A percentile compares a stretch with the other conserved stretches of the same genome.
Conservation (phyloP, 2,329 filamentous ascomycete species). For the Plectosphaerella sp. region DNA sequence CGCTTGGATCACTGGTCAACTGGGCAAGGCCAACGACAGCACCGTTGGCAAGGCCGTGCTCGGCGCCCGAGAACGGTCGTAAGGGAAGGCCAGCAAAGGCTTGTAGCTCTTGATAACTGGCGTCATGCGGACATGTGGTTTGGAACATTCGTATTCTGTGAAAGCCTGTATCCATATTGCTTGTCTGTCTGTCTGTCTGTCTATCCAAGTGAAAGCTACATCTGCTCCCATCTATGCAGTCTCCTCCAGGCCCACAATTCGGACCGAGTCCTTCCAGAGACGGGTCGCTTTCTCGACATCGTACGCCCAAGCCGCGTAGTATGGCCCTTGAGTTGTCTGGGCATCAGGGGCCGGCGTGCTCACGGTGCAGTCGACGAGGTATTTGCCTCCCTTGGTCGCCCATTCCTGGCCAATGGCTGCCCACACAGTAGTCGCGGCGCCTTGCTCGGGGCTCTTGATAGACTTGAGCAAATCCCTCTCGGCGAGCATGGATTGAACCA, state of each 20-base stretch:
- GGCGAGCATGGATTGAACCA: background rate
- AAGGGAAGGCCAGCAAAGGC: background rate
- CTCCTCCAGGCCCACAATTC: conserved; percentile 1
- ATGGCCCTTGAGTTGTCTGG: background rate
- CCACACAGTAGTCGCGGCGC: conserved; percentile 35
- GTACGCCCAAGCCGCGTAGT: background rate
- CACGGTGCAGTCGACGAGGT: conserved; percentile 15
- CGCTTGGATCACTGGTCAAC: conserved; percentile 62
- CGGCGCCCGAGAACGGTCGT: conserved; percentile 34
- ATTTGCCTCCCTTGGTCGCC: conserved; percentile 33
- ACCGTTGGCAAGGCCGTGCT: conserved; percentile 63
- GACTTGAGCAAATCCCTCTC: background rate
- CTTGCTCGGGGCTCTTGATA: conserved; percentile 25
- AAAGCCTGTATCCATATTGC: too few relatives aligned
- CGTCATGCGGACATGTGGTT: background rate
- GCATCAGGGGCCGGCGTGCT: background rate
- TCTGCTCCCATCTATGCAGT: too few relatives aligned
- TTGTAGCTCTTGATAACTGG: background rate
- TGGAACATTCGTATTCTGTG: background rate
- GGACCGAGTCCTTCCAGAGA: background rate
- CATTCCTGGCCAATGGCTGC: conserved; percentile 28
- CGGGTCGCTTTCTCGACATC: background rate
- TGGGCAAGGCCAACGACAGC: conserved; percentile 60
- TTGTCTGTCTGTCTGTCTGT: background rate
- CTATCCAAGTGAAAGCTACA: too few relatives aligned